These are phyloP conservation scores for Suillus americanus DNA, from an alignment of 768 basidiomycete species.

Conservation along the genomic window DNA sequence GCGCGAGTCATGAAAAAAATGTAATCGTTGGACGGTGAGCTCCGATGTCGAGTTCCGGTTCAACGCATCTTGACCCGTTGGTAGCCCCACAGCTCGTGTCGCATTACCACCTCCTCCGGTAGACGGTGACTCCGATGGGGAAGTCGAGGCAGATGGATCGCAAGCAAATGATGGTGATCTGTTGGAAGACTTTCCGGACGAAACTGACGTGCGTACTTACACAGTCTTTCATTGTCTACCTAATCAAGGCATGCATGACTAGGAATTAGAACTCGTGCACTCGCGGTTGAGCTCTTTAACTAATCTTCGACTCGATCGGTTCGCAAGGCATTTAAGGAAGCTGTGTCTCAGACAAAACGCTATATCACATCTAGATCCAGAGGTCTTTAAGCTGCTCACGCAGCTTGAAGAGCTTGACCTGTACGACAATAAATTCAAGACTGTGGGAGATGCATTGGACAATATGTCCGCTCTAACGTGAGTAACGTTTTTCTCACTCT, in stretches of 20 bases:
- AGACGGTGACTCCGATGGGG: constrained; percentile 33
- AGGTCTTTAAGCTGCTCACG: constrained; percentile 62
- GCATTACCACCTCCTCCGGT: constrained; percentile 36
- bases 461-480: constrained; percentile 56
- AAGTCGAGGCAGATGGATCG: constrained; percentile 42
- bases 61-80: constrained; percentile 2
- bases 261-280: constrained; percentile 91
- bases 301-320: constrained; percentile 70
- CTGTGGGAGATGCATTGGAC: constrained; percentile 64
- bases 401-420: constrained; percentile 88
- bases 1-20: constrained; percentile 20
- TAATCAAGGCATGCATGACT: not conserved
- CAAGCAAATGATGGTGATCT: constrained; percentile 55
- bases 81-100: constrained; percentile 43
- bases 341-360: constrained; percentile 88
- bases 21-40: constrained; percentile 28
- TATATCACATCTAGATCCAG: constrained; percentile 69
- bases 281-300: constrained; percentile 68
- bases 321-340: constrained; percentile 63
- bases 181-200: constrained; percentile 76
- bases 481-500: constrained; percentile 21
- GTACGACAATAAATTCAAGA: constrained; percentile 93
- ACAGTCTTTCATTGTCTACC: constrained; percentile 4
- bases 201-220: constrained; percentile 64
- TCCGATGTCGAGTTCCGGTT: not conserved